A percentile compares a stretch with the other conserved stretches of the same genome.
Evolutionary conservation across 495 filamentous ascomycete species (phyloP).

Genomic region (Penicillium taxi): DNA sequence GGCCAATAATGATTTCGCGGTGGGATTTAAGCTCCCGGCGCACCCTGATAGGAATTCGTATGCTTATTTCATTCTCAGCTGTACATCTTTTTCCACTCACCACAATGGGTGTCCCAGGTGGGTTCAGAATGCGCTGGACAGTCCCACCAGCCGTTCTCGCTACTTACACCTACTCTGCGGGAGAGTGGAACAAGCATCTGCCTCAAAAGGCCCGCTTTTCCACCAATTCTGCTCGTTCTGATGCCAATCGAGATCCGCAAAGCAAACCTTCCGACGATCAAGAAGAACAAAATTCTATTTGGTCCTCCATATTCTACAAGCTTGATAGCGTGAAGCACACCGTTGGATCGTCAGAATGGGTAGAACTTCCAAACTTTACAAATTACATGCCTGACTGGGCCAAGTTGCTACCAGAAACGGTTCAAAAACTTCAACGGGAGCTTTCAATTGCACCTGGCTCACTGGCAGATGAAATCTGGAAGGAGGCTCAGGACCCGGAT

Average conservation of each 20-base stretch:
- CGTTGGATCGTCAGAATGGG: conserved; percentile 52
- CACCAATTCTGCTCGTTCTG: conserved; percentile 11
- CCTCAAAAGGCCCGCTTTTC: conserved; percentile 20
- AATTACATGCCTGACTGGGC: conserved; percentile 78
- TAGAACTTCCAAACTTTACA: conserved; percentile 56
- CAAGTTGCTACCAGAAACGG: conserved; percentile 61
- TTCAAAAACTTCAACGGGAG: conserved; percentile 80
- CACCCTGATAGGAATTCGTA: too few relatives aligned
- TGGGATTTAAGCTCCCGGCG: too few relatives aligned
- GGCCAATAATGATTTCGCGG: not conserved
- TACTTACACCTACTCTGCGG: conserved; percentile 24
- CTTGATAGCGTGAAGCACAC: conserved; percentile 45
- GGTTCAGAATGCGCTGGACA: conserved; percentile 29
- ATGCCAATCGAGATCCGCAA: conserved; percentile 9
- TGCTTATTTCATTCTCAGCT: too few relatives aligned
- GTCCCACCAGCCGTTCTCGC: conserved; percentile 34
- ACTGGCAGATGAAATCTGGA: conserved; percentile 87
- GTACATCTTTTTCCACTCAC: too few relatives aligned
- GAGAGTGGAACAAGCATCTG: conserved; percentile 18
- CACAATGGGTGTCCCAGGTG: conserved; percentile 28
- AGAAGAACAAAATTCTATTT: conserved; percentile 36
- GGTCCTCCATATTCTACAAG: conserved; percentile 50
- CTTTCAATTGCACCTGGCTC: conserved; percentile 79
- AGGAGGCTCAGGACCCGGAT: conserved; percentile 73
- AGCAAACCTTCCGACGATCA: not conserved